Base-by-base conservation (phyloP, 2,329 filamentous ascomycete genomes). In the Fusarium devonianum region DNA sequence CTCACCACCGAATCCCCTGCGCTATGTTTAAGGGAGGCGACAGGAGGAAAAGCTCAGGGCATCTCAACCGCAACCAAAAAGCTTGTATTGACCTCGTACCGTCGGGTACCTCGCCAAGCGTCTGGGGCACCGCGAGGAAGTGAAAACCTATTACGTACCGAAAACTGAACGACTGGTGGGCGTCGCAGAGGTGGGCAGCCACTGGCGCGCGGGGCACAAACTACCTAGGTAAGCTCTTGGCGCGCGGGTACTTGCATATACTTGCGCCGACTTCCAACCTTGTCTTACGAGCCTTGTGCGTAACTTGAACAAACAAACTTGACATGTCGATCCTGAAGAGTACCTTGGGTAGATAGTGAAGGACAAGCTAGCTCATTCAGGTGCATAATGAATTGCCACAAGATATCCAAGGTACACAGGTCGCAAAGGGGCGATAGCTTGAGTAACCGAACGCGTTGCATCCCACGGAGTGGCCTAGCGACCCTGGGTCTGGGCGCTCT, bases 101-200 rank as follows among this genome's bases (percentile, higher is more conserved):
- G 38, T n/a, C 8, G 16, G 36, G 56, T 60, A 60, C 45, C 23
- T 21, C 44, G 56, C 56, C 56, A 60, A 60, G 52, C 53, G 28
- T 44, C 56, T 60, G 56, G 56, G 56, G 48, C 52, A 54, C 52
- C 56, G 60, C 56, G 56, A 49, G 56, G 56, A 37, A 47, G 29
- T 46, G 36, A 50, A 46, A 60, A 41, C 26, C 32, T 40, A 57
- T 60, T 57, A 60, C 52, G 52, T 57, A 60, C 52, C 43, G 47
- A 53, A 36, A 28, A 43, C 45, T 38, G 22, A 33, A 49, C 37
- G 49, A 53, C 57, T 50, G 47, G 42, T 46, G 44, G 55, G 36
- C 30, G 16, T 53, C 18, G 22, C 44, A 23, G 33, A 33, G 32
- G 23, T 23, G 46, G 35, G 18, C 16, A 40, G 46, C 34, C 34